phyloP scores from a whole-genome alignment of 148 eudicot genomes.

The Selenicereus undatus region DNA sequence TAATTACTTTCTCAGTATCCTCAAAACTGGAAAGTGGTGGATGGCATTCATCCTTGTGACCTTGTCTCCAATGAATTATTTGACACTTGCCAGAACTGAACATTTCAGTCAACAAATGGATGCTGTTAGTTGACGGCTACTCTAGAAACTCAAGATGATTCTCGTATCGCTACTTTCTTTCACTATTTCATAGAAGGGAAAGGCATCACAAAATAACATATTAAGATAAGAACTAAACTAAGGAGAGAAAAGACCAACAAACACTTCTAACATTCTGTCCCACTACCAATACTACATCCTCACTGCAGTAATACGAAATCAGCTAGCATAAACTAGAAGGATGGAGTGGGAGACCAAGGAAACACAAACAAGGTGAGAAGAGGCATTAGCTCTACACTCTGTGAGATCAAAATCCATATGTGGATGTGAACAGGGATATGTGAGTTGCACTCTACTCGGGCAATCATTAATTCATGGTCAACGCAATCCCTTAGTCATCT shows the following conservation, averaged over 20 bases:
- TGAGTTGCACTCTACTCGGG: neutral
- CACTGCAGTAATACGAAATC: neutral
- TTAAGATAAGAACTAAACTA: neutral
- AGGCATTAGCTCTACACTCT: neutral
- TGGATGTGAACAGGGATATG: neutral
- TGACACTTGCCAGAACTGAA: slow-evolving; percentile 95
- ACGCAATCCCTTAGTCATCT: neutral
- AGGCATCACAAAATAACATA: neutral
- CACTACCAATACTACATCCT: neutral
- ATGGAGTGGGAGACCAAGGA: neutral
- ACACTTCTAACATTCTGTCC: neutral
- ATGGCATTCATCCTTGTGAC: slow-evolving; percentile 75
- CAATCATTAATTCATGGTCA: neutral
- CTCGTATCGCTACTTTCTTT: neutral
- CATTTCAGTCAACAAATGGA: slow-evolving; percentile 12
- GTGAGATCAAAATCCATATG: neutral
- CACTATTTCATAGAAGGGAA: neutral
- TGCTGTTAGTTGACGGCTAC: neutral
- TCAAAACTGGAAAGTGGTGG: slow-evolving; percentile 31
- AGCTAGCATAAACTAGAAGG: neutral
- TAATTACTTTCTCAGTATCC: slow-evolving; percentile 27
- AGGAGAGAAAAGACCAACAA: too few species aligned
- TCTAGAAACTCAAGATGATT: neutral
- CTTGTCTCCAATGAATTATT: slow-evolving; percentile 86
- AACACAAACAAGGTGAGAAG: slow-evolving; percentile 2